phyloP scores from a whole-genome alignment of 805 yeast species.

The Teunomyces kruisii region DNA sequence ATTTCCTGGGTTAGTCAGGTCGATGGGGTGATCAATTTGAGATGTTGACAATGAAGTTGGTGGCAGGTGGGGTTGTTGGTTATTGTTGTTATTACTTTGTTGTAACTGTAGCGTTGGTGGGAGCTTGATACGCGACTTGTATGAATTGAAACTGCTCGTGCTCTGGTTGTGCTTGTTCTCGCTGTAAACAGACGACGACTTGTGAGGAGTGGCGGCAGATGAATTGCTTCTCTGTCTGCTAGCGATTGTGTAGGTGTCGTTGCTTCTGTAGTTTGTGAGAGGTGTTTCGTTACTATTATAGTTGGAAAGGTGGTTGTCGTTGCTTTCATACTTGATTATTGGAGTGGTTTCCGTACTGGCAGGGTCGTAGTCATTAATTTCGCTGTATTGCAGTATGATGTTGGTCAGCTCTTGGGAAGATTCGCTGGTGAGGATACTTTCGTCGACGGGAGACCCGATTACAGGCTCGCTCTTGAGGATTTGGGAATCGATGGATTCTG shows the following conservation, averaged over 20 bases:
- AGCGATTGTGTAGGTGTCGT: slow-evolving; percentile 5
- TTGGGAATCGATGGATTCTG: slow-evolving; percentile 1
- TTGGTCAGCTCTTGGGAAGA: slow-evolving; percentile 2
- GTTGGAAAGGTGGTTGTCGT: slow-evolving; percentile 1
- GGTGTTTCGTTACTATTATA: slow-evolving; percentile 3
- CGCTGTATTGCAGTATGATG: slow-evolving; percentile 1
- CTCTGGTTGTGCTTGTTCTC: slow-evolving; percentile 16
- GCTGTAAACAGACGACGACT: slow-evolving; percentile 1
- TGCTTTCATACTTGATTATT: neutral
- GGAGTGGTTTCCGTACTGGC: neutral
- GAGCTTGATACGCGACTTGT: slow-evolving; percentile 32
- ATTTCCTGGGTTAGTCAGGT: neutral
- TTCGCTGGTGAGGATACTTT: neutral
- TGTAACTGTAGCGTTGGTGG: slow-evolving; percentile 28
- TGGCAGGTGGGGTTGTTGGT: neutral
- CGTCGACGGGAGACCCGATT: neutral
- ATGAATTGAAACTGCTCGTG: slow-evolving; percentile 24
- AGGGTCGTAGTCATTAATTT: neutral
- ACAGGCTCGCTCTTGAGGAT: neutral
- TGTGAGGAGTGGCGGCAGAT: slow-evolving; percentile 4
- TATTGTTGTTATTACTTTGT: slow-evolving; percentile 5
- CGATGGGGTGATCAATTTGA: neutral
- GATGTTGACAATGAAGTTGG: neutral
- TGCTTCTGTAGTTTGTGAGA: slow-evolving; percentile 5
- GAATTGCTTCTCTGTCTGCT: slow-evolving; percentile 7